phyloP scores from a whole-genome alignment of 2,329 filamentous ascomycete genomes.

The Aureobasidium pullulans region DNA sequence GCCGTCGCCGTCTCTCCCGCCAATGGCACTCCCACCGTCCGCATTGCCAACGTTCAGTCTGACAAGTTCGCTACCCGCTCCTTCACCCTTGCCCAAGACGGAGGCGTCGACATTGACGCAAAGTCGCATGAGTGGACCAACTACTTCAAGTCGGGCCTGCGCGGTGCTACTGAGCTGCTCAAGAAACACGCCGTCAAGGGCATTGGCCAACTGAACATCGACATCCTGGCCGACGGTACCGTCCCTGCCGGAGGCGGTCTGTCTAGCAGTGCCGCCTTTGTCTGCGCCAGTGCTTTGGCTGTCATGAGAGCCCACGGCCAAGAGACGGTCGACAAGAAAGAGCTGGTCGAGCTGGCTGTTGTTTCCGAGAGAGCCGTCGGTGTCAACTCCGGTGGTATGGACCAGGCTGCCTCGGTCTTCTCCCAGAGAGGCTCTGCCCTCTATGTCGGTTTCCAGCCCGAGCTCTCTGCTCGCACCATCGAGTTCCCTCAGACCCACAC shows the following conservation, averaged over 20 bases:
- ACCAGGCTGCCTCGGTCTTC: slow-evolving; percentile 93
- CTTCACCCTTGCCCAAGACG: slow-evolving; percentile 60
- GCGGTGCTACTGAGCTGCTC: slow-evolving; percentile 72
- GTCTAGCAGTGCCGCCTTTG: slow-evolving; percentile 89
- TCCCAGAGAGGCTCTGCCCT: slow-evolving; percentile 78
- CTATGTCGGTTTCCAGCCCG: slow-evolving; percentile 82
- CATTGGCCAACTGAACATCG: slow-evolving; percentile 69
- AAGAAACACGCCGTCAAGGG: slow-evolving; percentile 53
- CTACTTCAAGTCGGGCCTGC: slow-evolving; percentile 91
- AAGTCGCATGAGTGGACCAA: slow-evolving; percentile 91
- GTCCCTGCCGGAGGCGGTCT: slow-evolving; percentile 89
- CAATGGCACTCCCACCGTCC: slow-evolving; percentile 55
- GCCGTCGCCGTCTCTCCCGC: slow-evolving; percentile 59
- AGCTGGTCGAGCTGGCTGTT: slow-evolving; percentile 85
- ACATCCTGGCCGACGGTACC: slow-evolving; percentile 82
- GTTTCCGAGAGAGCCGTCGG: slow-evolving; percentile 90
- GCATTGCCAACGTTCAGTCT: slow-evolving; percentile 70
- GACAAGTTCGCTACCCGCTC: slow-evolving; percentile 68
- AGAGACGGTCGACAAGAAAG: slow-evolving; percentile 74
- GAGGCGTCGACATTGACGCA: slow-evolving; percentile 63
- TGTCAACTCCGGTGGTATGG: slow-evolving; percentile 97
- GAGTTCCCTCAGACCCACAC: slow-evolving; percentile 74
- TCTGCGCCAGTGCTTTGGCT: slow-evolving; percentile 81
- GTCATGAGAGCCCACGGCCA: slow-evolving; percentile 82
- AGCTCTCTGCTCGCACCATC: slow-evolving; percentile 67